Conservation (phyloP, 345 rosid genomes). For the Acer yangbiense region DNA sequence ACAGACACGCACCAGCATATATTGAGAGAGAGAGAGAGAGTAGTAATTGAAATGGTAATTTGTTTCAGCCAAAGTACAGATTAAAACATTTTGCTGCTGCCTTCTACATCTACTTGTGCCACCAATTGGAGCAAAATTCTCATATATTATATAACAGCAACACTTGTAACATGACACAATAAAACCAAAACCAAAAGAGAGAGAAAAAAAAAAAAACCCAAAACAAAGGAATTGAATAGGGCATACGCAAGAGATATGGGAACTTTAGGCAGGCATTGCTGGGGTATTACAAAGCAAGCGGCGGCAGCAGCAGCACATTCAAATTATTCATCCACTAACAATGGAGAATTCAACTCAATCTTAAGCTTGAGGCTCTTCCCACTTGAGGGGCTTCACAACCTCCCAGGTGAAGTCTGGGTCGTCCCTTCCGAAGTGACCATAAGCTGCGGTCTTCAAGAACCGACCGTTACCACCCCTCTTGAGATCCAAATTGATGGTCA, state of each 20-base stretch:
- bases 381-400: constrained; percentile 75
- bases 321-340: constrained; percentile 31
- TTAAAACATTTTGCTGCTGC: constrained; percentile 5
- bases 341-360: constrained; percentile 6
- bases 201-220: background rate
- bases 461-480: constrained; percentile 67
- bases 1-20: too few species aligned
- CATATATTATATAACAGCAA: constrained; percentile 17
- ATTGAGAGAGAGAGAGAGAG: background rate
- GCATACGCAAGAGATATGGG: constrained; percentile 26
- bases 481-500: constrained; percentile 72
- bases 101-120: constrained; percentile 20
- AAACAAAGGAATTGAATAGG: constrained; percentile 24
- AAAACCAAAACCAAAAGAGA: background rate
- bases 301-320: constrained; percentile 18
- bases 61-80: background rate
- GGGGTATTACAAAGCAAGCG: constrained; percentile 16
- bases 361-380: constrained; percentile 61
- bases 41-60: background rate
- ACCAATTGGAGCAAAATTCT: constrained; percentile 25
- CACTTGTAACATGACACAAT: constrained; percentile 16
- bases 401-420: constrained; percentile 86
- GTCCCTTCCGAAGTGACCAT: constrained; percentile 83
- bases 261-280: background rate
- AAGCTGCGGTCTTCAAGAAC: constrained; percentile 83